phyloP scores from a whole-genome alignment of 225 moss, liverwort and hornwort genomes.

The Rhytidiadelphus loreus region DNA sequence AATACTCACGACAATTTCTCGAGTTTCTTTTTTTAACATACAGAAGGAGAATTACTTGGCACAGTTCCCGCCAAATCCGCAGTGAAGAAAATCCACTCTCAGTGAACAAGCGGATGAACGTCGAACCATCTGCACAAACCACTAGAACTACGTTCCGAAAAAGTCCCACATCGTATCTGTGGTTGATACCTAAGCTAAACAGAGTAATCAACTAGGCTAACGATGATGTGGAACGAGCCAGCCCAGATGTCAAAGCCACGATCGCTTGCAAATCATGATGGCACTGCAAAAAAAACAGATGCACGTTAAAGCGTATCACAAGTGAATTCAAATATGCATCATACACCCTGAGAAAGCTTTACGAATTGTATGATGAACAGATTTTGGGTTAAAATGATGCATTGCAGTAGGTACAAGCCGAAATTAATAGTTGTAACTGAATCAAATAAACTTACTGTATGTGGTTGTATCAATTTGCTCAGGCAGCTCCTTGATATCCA shows the following conservation, averaged over 20 bases:
- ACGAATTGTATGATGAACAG: not conserved
- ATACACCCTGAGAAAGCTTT: not conserved
- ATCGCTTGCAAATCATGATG: slow-evolving; percentile 19
- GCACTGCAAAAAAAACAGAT: slow-evolving; percentile 6
- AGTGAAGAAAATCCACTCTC: slow-evolving; percentile 6
- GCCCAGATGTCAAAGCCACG: not conserved
- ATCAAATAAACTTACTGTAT: slow-evolving; percentile 21
- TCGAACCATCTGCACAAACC: slow-evolving; percentile 13
- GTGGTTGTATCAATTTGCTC: slow-evolving; percentile 56
- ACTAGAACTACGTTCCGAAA: slow-evolving; percentile 5
- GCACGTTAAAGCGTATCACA: not conserved
- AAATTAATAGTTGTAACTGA: not conserved
- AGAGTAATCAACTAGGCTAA: not conserved
- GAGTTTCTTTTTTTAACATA: slow-evolving; percentile 3
- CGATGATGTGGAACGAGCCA: not conserved
- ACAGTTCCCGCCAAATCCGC: slow-evolving; percentile 17
- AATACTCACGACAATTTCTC: slow-evolving; percentile 15
- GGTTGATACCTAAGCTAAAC: slow-evolving; percentile 1
- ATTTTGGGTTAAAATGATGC: too few species aligned
- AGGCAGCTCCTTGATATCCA: slow-evolving; percentile 54
- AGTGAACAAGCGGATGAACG: slow-evolving; percentile 1
- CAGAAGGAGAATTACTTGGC: slow-evolving; percentile 18
- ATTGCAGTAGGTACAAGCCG: too few species aligned
- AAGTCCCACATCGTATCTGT: slow-evolving; percentile 7
- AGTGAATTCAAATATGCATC: not conserved